Conservation (phyloP, 2,329 filamentous ascomycete species). For the Chaetomiaceae sp. region DNA sequence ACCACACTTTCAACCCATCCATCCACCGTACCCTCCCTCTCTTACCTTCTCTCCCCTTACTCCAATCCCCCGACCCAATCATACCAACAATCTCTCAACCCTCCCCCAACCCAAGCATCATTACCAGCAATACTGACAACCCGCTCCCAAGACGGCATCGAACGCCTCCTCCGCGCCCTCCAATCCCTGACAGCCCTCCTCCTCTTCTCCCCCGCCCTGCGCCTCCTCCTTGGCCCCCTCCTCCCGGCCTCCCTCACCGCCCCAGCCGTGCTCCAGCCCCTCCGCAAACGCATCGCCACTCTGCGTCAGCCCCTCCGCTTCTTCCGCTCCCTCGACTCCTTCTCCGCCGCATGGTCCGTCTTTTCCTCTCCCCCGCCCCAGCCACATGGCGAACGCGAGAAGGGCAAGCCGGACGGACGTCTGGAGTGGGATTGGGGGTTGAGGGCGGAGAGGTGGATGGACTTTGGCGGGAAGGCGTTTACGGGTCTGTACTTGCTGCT, state of each 20-base stretch:
- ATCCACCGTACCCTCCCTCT: too few relatives aligned
- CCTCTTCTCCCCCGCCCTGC: slow-evolving; percentile 31
- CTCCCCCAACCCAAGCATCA: neutral
- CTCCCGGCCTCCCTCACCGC: slow-evolving; percentile 46
- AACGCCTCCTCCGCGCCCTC: slow-evolving; percentile 53
- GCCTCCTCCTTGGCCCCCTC: slow-evolving; percentile 33
- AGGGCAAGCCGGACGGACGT: neutral
- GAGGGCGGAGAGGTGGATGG: slow-evolving; percentile 43
- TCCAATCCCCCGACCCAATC: too few relatives aligned
- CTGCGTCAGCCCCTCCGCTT: slow-evolving; percentile 61
- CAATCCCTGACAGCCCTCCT: slow-evolving; percentile 45
- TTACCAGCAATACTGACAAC: neutral
- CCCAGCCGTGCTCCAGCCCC: slow-evolving; percentile 31
- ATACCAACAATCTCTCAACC: neutral
- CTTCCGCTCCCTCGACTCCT: slow-evolving; percentile 63
- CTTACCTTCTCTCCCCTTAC: too few relatives aligned
- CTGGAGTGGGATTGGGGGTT: too few relatives aligned
- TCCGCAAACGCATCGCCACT: slow-evolving; percentile 43
- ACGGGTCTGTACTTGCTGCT: slow-evolving; percentile 64
- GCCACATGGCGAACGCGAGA: slow-evolving; percentile 15
- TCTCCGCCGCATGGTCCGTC: slow-evolving; percentile 46
- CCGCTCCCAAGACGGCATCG: slow-evolving; percentile 48
- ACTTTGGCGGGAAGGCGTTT: slow-evolving; percentile 54
- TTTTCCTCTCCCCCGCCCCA: slow-evolving; percentile 25
- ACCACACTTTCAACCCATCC: neutral